phyloP scores from a whole-genome alignment of 2,329 filamentous ascomycete genomes.

The Colletotrichum godetiae region DNA sequence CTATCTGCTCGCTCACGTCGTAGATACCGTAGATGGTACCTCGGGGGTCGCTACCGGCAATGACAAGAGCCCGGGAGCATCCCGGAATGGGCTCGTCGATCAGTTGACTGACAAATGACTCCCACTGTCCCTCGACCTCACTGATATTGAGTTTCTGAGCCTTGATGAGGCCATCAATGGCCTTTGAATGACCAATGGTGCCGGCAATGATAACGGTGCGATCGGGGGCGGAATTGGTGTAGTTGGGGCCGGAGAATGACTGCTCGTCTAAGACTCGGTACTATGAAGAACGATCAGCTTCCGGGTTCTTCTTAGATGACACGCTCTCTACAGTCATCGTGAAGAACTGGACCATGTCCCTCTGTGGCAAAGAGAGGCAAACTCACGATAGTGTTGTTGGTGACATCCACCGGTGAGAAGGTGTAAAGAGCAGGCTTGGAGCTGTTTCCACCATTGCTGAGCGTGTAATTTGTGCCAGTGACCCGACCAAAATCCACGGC shows the following conservation, averaged over 20 bases:
- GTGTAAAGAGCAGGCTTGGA: conserved; percentile 52
- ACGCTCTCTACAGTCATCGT: background rate
- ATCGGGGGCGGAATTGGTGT: conserved; percentile 51
- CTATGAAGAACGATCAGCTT: conserved; percentile 40
- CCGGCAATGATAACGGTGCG: conserved; percentile 74
- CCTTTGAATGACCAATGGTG: conserved; percentile 72
- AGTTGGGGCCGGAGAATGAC: conserved; percentile 58
- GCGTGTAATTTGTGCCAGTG: conserved; percentile 72
- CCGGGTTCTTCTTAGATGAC: background rate
- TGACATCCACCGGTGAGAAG: conserved; percentile 56
- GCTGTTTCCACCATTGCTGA: conserved; percentile 59
- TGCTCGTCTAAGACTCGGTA: conserved; percentile 55
- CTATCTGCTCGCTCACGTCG: conserved; percentile 78
- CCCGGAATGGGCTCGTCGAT: conserved; percentile 68
- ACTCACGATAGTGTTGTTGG: conserved; percentile 60
- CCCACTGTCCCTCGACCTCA: conserved; percentile 72
- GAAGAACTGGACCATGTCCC: background rate
- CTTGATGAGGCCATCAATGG: conserved; percentile 69
- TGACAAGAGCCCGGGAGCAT: conserved; percentile 69
- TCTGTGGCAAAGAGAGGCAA: background rate
- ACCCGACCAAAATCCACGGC: conserved; percentile 78
- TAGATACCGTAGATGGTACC: conserved; percentile 79
- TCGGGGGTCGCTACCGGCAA: conserved; percentile 73
- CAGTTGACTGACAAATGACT: conserved; percentile 72
- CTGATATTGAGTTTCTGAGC: conserved; percentile 68